Conservation (phyloP, 345 rosid species). For the Eucalyptus paniculata region DNA sequence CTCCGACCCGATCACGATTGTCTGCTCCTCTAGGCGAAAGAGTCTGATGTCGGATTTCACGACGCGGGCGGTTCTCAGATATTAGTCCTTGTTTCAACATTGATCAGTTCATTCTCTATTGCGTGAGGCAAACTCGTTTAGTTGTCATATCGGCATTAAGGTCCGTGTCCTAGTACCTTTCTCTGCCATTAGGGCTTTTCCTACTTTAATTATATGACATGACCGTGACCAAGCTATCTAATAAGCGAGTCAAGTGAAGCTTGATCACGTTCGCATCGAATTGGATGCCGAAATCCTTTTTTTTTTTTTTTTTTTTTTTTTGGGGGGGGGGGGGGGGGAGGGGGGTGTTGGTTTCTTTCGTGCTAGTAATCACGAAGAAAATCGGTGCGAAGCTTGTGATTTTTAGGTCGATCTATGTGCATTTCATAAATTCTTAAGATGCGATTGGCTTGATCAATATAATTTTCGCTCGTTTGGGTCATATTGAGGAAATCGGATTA, state of each 20-base stretch:
- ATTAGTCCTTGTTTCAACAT: neutral
- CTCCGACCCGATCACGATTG: neutral
- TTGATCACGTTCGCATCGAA: neutral
- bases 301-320: neutral
- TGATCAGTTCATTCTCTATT: neutral
- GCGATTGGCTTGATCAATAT: neutral
- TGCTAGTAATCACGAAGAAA: neutral
- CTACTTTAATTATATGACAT: neutral
- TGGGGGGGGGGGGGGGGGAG: too few relatives aligned
- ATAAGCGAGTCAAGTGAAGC: neutral
- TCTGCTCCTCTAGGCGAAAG: neutral
- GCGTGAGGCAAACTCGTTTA: neutral
- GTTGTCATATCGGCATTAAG: neutral
- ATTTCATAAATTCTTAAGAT: neutral
- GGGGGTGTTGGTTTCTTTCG: neutral
- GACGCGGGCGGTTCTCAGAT: fast-evolving
- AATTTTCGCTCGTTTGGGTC: neutral
- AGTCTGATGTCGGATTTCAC: neutral
- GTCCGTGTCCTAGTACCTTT: neutral
- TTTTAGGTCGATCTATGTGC: neutral
- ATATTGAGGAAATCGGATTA: neutral
- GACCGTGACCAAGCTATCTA: neutral
- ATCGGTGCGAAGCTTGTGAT: too few relatives aligned
- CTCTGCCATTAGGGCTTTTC: neutral
- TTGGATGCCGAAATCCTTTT: neutral